These are phyloP conservation scores for Euphorbia celastroides DNA, from an alignment of 441 rosid species.

Conservation along the genomic window DNA sequence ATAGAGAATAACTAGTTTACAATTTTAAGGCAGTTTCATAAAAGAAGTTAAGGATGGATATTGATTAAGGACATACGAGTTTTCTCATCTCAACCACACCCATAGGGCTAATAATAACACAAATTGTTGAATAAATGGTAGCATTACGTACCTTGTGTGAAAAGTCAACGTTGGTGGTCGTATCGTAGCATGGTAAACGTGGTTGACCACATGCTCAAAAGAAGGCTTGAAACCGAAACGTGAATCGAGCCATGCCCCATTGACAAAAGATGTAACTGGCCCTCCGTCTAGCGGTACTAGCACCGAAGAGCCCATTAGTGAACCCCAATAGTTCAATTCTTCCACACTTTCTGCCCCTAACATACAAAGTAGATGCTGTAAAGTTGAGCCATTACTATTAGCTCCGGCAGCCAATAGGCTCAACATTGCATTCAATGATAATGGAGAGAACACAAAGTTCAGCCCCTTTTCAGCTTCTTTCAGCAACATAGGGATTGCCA, in stretches of 20 bases:
- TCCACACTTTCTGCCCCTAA: constrained; percentile 16
- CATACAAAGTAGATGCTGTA: constrained; percentile 26
- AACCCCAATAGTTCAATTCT: constrained; percentile 19
- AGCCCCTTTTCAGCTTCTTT: constrained; percentile 19
- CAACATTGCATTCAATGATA: constrained; percentile 26
- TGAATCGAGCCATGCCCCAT: constrained; percentile 32
- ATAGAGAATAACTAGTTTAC: too few species aligned
- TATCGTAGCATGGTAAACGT: constrained; percentile 24
- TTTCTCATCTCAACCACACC: too few species aligned
- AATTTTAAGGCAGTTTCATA: too few species aligned
- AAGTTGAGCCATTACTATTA: constrained; percentile 26
- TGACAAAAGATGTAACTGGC: constrained; percentile 25
- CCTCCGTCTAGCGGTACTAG: constrained; percentile 2
- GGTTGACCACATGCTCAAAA: constrained; percentile 17
- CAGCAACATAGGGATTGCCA: constrained; percentile 20
- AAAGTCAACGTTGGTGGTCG: constrained; percentile 23
- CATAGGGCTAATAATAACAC: too few species aligned
- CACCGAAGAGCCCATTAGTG: constrained; percentile 12
- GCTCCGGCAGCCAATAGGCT: constrained; percentile 33
- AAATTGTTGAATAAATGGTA: background rate
- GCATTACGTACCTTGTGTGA: constrained; percentile 16
- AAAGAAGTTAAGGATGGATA: too few species aligned
- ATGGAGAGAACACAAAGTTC: constrained; percentile 29
- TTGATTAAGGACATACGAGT: too few species aligned
- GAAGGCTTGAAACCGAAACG: constrained; percentile 22